Conservation (phyloP, 371 early-diverging fungal species). For the Mucor racemosus region DNA sequence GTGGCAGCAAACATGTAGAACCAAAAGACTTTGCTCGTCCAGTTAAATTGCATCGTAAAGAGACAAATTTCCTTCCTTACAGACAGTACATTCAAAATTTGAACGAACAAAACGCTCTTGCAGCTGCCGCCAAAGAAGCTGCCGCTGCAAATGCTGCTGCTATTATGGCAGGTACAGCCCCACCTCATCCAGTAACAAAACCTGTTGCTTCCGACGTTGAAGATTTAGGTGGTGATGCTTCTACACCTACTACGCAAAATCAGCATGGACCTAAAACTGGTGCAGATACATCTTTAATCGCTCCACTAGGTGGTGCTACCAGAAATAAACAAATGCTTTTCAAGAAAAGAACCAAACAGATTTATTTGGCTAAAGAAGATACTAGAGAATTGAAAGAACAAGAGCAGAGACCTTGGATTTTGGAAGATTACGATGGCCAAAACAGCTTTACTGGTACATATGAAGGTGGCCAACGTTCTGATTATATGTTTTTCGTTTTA, state of each 20-base stretch:
- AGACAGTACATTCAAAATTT: slow-evolving; percentile 29
- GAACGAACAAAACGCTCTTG: slow-evolving; percentile 31
- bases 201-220: neutral
- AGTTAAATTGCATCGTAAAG: slow-evolving; percentile 72
- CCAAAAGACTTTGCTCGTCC: slow-evolving; percentile 64
- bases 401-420: slow-evolving; percentile 80
- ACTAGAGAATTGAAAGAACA: slow-evolving; percentile 70
- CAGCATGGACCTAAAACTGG: slow-evolving; percentile 59
- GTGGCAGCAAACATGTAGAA: slow-evolving; percentile 54
- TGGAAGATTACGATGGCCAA: slow-evolving; percentile 75
- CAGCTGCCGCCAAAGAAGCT: slow-evolving; percentile 20
- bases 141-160: slow-evolving; percentile 17
- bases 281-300: slow-evolving; percentile 76
- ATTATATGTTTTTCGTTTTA: slow-evolving; percentile 85
- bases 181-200: neutral
- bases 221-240: slow-evolving; percentile 22
- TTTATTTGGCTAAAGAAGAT: slow-evolving; percentile 77
- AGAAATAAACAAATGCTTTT: slow-evolving; percentile 81
- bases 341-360: slow-evolving; percentile 83
- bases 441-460: slow-evolving; percentile 76
- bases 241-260: slow-evolving; percentile 26
- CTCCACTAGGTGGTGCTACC: slow-evolving; percentile 80
- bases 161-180: slow-evolving; percentile 10
- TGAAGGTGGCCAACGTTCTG: slow-evolving; percentile 78
- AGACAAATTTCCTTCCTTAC: slow-evolving; percentile 42